These are phyloP conservation scores for Sclerotinia glacialis DNA, from an alignment of 2,329 filamentous ascomycete species.

Conservation along the genomic window DNA sequence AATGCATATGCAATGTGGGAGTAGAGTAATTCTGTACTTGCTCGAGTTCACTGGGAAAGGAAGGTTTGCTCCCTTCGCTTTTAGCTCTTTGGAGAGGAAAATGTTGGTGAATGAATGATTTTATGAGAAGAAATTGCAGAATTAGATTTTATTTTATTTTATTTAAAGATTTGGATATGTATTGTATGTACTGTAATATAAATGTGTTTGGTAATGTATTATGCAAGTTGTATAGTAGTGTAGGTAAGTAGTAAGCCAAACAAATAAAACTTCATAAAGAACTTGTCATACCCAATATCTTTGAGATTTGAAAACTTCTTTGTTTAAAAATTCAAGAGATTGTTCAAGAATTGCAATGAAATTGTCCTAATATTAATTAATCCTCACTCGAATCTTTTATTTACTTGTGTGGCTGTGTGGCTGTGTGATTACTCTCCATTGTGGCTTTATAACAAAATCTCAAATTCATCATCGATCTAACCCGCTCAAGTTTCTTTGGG, in stretches of 20 bases:
- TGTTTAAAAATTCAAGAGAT: neutral
- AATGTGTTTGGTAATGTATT: neutral
- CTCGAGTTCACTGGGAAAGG: neutral
- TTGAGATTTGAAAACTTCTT: neutral
- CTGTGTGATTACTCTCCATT: neutral
- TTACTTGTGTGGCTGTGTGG: conserved; percentile 3
- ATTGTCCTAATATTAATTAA: too few relatives aligned
- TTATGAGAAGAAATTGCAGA: neutral
- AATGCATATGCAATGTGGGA: conserved; percentile 11
- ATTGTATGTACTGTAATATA: neutral
- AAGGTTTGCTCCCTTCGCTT: too few relatives aligned
- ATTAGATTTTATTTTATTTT: neutral
- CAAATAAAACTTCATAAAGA: neutral
- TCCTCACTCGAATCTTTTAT: too few relatives aligned
- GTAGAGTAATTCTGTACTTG: neutral
- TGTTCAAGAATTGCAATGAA: neutral
- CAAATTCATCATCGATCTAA: neutral
- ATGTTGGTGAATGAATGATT: neutral
- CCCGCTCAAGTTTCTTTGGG: neutral
- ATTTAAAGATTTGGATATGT: neutral
- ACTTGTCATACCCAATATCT: neutral
- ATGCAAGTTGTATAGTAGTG: neutral
- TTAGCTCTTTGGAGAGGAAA: neutral
- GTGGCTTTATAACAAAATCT: conserved; percentile 5
- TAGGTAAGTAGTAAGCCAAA: neutral